These are phyloP conservation scores for Pelargonium fulgidum DNA, from an alignment of 441 rosid genomes.

Conservation along the genomic window DNA sequence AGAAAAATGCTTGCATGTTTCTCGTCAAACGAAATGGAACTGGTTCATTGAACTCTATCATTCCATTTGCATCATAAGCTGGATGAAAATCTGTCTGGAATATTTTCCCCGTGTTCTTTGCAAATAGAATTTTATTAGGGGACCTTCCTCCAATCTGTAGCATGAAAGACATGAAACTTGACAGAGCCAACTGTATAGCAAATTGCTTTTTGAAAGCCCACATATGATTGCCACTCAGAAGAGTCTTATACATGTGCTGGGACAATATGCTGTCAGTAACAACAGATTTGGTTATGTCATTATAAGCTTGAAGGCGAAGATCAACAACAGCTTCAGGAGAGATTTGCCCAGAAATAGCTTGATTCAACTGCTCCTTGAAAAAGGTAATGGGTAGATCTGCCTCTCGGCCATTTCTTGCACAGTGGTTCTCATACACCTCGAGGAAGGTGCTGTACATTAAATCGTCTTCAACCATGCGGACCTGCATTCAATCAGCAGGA, in stretches of 20 bases:
- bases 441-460: constrained; percentile 94
- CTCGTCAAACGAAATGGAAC: constrained; percentile 94
- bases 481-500: constrained; percentile 25
- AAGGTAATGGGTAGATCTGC: constrained; percentile 83
- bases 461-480: constrained; percentile 99
- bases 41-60: constrained; percentile 86
- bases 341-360: constrained; percentile 80
- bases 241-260: constrained; percentile 90
- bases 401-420: constrained; percentile 80
- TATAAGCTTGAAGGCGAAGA: constrained; percentile 89
- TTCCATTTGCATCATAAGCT: constrained; percentile 80
- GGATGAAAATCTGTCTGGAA: constrained; percentile 99
- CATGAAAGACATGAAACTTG: constrained; percentile 95
- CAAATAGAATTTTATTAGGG: constrained; percentile 91
- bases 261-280: constrained; percentile 80
- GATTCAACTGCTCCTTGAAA: constrained; percentile 94
- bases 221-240: constrained; percentile 74
- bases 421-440: constrained; percentile 96
- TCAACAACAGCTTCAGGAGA: constrained; percentile 83
- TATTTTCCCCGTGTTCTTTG: constrained; percentile 87
- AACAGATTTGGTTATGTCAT: constrained; percentile 57
- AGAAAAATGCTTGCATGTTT: constrained; percentile 92
- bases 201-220: constrained; percentile 98
- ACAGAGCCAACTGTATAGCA: constrained; percentile 87
- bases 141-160: constrained; percentile 96